Base-by-base conservation (phyloP, 2,329 filamentous ascomycete genomes). In the Coccinonectria pachysandricola region DNA sequence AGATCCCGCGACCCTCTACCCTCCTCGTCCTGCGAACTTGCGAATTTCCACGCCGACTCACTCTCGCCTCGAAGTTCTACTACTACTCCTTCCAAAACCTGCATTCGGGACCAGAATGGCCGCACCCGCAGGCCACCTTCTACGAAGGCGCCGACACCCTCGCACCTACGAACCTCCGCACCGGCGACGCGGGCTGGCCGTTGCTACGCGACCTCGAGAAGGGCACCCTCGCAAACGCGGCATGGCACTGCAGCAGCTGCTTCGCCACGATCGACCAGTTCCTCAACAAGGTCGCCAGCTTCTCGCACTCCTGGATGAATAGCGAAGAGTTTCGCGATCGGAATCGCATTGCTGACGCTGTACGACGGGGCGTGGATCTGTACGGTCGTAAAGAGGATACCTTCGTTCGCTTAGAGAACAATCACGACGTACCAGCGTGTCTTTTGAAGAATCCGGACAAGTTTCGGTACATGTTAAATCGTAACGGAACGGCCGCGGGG, bases 171-270 rank as follows among this genome's bases (percentile, higher is more conserved):
- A 60, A 72, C 38, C 54, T 77, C 26, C 64, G 71, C 13, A 59
- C 59, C 35, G 56, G 61, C 21, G 58, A 64, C 27, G 56, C 58
- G 22, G 57, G 58, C 4, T 23, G 57, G 4, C 52, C 51, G 21
- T 44, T 58, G 2, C 34, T 57, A 2, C 52, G 59, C 16, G 49
- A 50, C 18, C 49, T 53, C 21, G 60, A 70, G 34, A 59, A 57
- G 35, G 59, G 51, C 6, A 54, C 57, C 5, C 35, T 74, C 17
- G 48, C 47, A 40, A 63, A 70, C 38, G 65, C 68, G 1, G 64
- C 54, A 0, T 78, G 73, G 73, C 71, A 77, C 47, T 78, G 72
- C 55, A 72, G 66, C 26, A 68, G 59, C 29, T 77, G 73, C 52
- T 75, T 75, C 44, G 52, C 58, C 11, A 75, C 67, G 1, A 49